Evolutionary conservation across 257 asterid genomes (phyloP), one percentile per base, ranked within the genome.

Genomic region (Nemophila menziesii): DNA sequence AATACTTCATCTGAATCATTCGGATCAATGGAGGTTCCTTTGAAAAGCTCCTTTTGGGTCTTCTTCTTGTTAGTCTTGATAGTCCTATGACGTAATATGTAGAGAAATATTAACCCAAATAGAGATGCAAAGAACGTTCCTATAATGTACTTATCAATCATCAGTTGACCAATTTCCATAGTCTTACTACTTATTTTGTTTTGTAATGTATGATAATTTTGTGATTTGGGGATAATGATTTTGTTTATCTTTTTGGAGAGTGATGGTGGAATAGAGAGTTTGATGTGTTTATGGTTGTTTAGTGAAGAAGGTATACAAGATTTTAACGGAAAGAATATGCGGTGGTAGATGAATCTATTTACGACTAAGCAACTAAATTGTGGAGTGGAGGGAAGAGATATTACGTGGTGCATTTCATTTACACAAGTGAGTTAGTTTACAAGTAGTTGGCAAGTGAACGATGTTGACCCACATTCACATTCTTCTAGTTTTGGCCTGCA

Each of bases 131-230:
- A 5, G 17, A 65, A 38, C 5, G 55, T 48, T 4, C 62, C 63
- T 43, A 55, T 53, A 57, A 67, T 45, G 65, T 42, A 65, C 24
- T 24, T 51, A 24, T 46, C 68, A 61, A 58, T 43, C 58, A 43
- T 29, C 26, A 17, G 43, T 14, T 4, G n/a, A 23, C 36, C 44
- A 24, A 47, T 39, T 23, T 29, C 39, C 13, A 22, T 19, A 36
- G n/a, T 15, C 20, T 29, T 10, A 3, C 12, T 7, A 2, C 7
- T 29, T 3, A 7, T 5, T 10, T 29, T 7, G 36, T 29, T 29
- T 10, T 7, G 8, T 13, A 29, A 29, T 10, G 12, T 29, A 29
- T 29, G 8, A 5, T 29, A 2, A 5, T 5, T 29, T 10, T 7
- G 36, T 29, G 36, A 10, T 29, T 29, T 29, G 8, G 36, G 36